Percentiles rank a stretch among this genome's conserved stretches.
Conservation (phyloP, 2,329 filamentous ascomycete genomes). For the Boeremia lycopersici region DNA sequence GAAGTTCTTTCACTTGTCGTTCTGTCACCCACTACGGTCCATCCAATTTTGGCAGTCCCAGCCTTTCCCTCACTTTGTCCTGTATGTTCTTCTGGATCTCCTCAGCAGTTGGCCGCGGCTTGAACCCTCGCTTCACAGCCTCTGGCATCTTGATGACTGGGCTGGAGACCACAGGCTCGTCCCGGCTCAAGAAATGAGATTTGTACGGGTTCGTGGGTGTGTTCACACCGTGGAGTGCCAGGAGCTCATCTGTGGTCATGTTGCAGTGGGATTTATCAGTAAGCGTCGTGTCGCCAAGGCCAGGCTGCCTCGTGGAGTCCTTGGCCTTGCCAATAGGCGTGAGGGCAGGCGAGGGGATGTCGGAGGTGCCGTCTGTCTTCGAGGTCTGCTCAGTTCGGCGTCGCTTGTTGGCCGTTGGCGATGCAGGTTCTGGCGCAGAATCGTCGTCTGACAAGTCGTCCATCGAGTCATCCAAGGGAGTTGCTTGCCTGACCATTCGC, state of each 20-base stretch:
- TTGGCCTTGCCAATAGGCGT: not conserved
- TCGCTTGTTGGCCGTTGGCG: constrained; percentile 12
- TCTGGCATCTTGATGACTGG: constrained; percentile 14
- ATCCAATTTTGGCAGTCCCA: not conserved
- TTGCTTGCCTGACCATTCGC: not conserved
- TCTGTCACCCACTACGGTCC: not conserved
- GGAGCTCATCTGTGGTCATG: constrained; percentile 9
- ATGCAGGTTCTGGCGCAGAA: constrained; percentile 5
- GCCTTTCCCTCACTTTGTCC: constrained; percentile 4
- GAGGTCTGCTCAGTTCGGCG: not conserved
- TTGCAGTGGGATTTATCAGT: not conserved
- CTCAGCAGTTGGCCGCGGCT: constrained; percentile 8
- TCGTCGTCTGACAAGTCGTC: constrained; percentile 14
- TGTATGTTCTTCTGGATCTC: constrained; percentile 14
- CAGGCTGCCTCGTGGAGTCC: too few relatives aligned
- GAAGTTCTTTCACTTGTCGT: not conserved
- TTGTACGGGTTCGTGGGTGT: constrained; percentile 10
- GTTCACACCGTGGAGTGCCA: constrained; percentile 12
- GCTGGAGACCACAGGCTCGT: constrained; percentile 9
- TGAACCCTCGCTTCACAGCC: constrained; percentile 14
- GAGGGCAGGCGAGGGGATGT: not conserved
- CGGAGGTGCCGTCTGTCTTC: not conserved
- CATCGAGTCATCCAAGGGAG: not conserved
- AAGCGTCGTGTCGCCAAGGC: not conserved
- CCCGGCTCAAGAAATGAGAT: constrained; percentile 19